These are phyloP conservation scores for Phoenix roebelenii DNA, from an alignment of 176 grass and related monocot species.

Conservation along the genomic window DNA sequence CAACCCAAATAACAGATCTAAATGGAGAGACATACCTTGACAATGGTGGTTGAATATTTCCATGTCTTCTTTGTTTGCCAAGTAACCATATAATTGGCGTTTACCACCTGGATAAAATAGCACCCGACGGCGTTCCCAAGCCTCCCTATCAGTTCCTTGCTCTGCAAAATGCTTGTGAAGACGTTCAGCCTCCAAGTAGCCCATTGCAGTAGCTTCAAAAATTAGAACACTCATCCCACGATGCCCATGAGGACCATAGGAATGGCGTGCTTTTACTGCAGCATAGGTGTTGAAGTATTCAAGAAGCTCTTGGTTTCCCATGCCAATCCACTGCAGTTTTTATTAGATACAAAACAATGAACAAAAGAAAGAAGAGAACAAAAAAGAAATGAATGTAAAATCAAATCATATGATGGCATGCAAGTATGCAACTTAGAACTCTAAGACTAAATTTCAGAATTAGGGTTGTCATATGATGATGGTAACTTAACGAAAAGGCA, in stretches of 20 bases:
- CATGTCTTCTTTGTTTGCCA: slow-evolving; percentile 74
- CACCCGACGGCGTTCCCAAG: slow-evolving; percentile 37
- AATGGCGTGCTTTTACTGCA: slow-evolving; percentile 62
- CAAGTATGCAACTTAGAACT: too few relatives aligned
- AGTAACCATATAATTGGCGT: slow-evolving; percentile 69
- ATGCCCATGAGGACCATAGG: slow-evolving; percentile 80
- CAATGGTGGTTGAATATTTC: slow-evolving; percentile 58
- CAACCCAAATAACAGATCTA: not conserved
- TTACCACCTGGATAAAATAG: slow-evolving; percentile 61
- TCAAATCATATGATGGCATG: too few relatives aligned
- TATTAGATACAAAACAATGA: not conserved
- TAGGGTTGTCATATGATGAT: too few relatives aligned
- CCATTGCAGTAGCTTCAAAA: slow-evolving; percentile 67
- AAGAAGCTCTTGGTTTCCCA: slow-evolving; percentile 82
- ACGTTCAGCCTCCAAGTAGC: slow-evolving; percentile 73
- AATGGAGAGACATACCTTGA: slow-evolving; percentile 36
- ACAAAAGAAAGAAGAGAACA: slow-evolving; percentile 18
- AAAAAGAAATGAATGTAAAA: not conserved
- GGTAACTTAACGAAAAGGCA: too few relatives aligned
- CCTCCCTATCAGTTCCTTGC: slow-evolving; percentile 52
- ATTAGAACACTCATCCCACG: slow-evolving; percentile 77
- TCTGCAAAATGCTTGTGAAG: slow-evolving; percentile 60
- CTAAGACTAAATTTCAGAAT: too few relatives aligned
- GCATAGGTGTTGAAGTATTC: slow-evolving; percentile 68
- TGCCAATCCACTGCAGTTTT: slow-evolving; percentile 56